Evolutionary conservation across 1,284 basidiomycete genomes (phyloP), one percentile per base, ranked within the genome.

Genomic region (Neonothopanus nambi): DNA sequence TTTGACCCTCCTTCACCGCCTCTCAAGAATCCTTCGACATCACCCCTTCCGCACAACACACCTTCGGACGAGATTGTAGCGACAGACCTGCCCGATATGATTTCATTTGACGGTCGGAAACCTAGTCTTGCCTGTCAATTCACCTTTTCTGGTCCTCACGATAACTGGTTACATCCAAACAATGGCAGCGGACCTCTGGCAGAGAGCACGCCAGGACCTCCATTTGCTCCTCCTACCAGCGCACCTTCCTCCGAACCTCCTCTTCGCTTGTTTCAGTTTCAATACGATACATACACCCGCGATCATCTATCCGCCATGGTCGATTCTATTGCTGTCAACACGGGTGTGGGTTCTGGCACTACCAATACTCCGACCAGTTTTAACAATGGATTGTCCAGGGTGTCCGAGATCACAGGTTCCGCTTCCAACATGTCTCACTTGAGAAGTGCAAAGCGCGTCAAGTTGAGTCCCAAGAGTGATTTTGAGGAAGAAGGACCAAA

Each of bases 241-340:
- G 56, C 65, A 18, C 66, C 77, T 33, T 60, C 73, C 13, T 84
- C 84, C 18, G 89, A 91, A 63, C 83, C 89, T 3, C 86, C 85
- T 13, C 79, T 95, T 7, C 87, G 87, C 5, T 77, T 96, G 30
- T 97, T 97, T 73, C 89, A 93, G 63, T 91, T 93, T 57, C 85
- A 91, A 57, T 96, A 96, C 66, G 95, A 98, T 69, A 95, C 95
- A 0, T 93, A 90, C 65, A 97, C 94, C 2, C 84, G 93, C 35
- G 90, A 95, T 40, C 92, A 96, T 66, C 82, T 98, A 45, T 92
- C 91, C 1, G 92, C 90, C 1, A 81, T 98, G 68, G 91, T 95
- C 1, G 93, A 96, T 62, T 93, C 87, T 11, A 93, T 94, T 59
- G 91, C 86, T 20, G 77, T 90, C 37, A 88, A 90, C 58, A 86